Conservation (phyloP, 495 filamentous ascomycete genomes). For the Podospora bellae-mahoneyi region DNA sequence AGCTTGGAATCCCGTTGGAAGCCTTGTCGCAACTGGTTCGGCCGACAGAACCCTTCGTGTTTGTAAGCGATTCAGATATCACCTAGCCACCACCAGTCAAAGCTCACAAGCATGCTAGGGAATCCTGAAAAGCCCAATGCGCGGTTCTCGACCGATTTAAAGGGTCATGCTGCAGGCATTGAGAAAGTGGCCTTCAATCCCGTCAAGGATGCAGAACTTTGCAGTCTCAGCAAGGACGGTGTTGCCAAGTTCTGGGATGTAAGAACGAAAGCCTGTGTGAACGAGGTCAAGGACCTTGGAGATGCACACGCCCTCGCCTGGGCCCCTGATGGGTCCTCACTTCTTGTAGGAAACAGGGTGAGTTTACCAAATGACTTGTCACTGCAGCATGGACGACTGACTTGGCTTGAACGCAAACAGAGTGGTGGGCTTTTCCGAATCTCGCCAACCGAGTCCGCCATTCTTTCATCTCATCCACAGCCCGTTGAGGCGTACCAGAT, state of each 20-base stretch:
- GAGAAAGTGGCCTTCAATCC: slow-evolving; percentile 92
- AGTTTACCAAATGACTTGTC: slow-evolving; percentile 1
- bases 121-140: slow-evolving; percentile 82
- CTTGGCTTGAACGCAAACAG: slow-evolving; percentile 36
- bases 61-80: slow-evolving; percentile 33
- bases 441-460: slow-evolving; percentile 48
- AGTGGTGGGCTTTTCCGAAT: slow-evolving; percentile 69
- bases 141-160: slow-evolving; percentile 79
- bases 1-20: slow-evolving; percentile 86
- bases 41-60: slow-evolving; percentile 79
- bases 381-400: neutral
- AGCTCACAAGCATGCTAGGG: slow-evolving; percentile 44
- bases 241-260: slow-evolving; percentile 93
- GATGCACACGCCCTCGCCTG: slow-evolving; percentile 82
- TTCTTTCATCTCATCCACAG: slow-evolving; percentile 64
- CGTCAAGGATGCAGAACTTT: slow-evolving; percentile 79
- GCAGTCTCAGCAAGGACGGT: slow-evolving; percentile 80
- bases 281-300: slow-evolving; percentile 75
- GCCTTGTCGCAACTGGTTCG: slow-evolving; percentile 80
- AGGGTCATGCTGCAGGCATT: slow-evolving; percentile 70
- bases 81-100: neutral
- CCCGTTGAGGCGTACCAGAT: slow-evolving; percentile 74
- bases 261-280: slow-evolving; percentile 70
- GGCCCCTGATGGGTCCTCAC: slow-evolving; percentile 77
- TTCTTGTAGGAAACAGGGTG: slow-evolving; percentile 86